A percentile compares a stretch with the other conserved stretches of the same genome.
Conservation (phyloP, 2,329 filamentous ascomycete genomes). For the Alternaria infectoria region DNA sequence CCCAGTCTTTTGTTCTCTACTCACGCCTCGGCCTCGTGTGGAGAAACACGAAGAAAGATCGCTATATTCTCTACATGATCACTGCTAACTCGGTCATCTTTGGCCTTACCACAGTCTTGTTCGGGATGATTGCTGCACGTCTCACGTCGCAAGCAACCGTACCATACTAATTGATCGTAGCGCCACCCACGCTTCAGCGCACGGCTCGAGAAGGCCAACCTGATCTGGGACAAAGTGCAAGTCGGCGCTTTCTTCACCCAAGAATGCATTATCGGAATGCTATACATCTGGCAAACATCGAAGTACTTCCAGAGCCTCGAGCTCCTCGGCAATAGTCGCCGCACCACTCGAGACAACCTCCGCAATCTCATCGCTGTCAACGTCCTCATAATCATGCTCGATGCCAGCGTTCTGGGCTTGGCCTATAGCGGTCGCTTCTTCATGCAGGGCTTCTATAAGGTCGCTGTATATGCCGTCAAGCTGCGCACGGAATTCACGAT, state of each 20-base stretch:
- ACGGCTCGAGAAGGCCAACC: slow-evolving; percentile 12
- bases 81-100: slow-evolving; percentile 59
- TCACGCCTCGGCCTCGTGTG: slow-evolving; percentile 66
- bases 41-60: slow-evolving; percentile 27
- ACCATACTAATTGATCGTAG: slow-evolving; percentile 14
- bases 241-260: slow-evolving; percentile 50
- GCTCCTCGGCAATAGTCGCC: slow-evolving; percentile 18
- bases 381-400: slow-evolving; percentile 49
- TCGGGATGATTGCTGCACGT: slow-evolving; percentile 58
- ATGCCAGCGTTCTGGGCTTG: slow-evolving; percentile 48
- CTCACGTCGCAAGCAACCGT: neutral
- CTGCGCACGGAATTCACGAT: slow-evolving; percentile 62
- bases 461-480: slow-evolving; percentile 52
- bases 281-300: slow-evolving; percentile 61
- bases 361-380: slow-evolving; percentile 48
- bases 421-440: slow-evolving; percentile 49
- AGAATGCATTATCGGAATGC: slow-evolving; percentile 43
- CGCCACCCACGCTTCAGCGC: slow-evolving; percentile 18
- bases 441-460: slow-evolving; percentile 49
- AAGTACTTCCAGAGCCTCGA: slow-evolving; percentile 44
- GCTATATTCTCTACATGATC: slow-evolving; percentile 62
- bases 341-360: slow-evolving; percentile 23
- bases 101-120: slow-evolving; percentile 59
- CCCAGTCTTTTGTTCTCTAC: slow-evolving; percentile 65
- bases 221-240: slow-evolving; percentile 49